phyloP scores from a whole-genome alignment of 2,329 filamentous ascomycete species.

The Hymenoscyphus infarciens region DNA sequence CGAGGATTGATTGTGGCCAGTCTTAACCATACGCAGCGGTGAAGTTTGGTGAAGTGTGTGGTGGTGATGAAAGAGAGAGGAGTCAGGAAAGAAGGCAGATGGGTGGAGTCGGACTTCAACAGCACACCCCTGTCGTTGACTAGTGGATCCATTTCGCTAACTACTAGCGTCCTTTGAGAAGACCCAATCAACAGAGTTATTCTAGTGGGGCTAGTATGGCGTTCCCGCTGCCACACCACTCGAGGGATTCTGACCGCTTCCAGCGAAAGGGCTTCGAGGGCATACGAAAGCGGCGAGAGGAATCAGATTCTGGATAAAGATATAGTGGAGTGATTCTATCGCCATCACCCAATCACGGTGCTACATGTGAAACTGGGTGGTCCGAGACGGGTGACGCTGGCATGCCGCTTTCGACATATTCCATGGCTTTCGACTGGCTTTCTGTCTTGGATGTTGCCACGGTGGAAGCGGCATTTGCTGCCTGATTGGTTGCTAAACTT shows the following conservation, averaged over 20 bases:
- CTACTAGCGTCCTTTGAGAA: not conserved
- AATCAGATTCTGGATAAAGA: constrained; percentile 18
- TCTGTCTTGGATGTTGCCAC: constrained; percentile 4
- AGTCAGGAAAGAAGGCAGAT: constrained; percentile 14
- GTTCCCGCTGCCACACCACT: not conserved
- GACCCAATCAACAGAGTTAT: not conserved
- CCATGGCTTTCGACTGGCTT: constrained; percentile 1
- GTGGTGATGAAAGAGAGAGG: constrained; percentile 14
- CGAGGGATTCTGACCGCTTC: constrained; percentile 3
- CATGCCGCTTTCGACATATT: constrained; percentile 14
- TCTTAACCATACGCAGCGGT: constrained; percentile 26
- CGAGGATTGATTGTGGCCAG: constrained; percentile 30
- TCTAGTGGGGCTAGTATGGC: not conserved
- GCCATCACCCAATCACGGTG: not conserved
- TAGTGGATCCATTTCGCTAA: constrained; percentile 1
- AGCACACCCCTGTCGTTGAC: not conserved
- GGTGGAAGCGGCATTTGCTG: not conserved
- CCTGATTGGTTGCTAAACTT: constrained; percentile 9
- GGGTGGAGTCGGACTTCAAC: not conserved
- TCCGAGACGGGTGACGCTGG: not conserved
- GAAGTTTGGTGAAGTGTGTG: constrained; percentile 7
- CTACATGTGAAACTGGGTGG: constrained; percentile 6
- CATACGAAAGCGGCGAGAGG: constrained; percentile 12
- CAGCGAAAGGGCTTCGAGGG: not conserved
- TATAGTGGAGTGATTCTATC: not conserved